Percentiles rank a stretch among this genome's conserved stretches.
These are phyloP conservation scores for Gracilariopsis chorda DNA, from an alignment of 23 red algal genomes.

Conservation along the genomic window DNA sequence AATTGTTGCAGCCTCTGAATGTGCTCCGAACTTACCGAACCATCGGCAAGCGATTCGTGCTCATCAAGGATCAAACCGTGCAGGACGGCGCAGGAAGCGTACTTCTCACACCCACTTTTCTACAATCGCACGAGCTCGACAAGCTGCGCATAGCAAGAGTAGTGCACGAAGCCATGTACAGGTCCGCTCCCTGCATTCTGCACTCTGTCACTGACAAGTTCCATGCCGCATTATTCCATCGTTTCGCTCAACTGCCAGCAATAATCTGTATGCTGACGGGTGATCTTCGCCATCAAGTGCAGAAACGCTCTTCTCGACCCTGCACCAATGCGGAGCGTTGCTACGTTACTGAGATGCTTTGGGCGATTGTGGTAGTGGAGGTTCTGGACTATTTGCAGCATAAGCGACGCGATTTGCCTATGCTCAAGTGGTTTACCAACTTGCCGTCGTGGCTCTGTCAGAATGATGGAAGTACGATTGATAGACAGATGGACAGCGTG, in stretches of 20 bases:
- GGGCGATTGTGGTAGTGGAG: conserved; percentile 28
- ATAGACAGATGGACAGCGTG: conserved; percentile 12
- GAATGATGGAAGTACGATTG: conserved; percentile 16
- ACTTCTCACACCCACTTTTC: conserved; percentile 1
- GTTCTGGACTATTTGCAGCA: conserved; percentile 33
- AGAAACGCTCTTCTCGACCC: conserved; percentile 3
- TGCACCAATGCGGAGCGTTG: conserved; percentile 2
- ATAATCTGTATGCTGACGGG: conserved; percentile 35
- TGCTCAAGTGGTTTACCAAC: conserved; percentile 11
- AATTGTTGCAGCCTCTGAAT: conserved; percentile 23
- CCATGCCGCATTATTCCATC: neutral
- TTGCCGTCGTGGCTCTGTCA: conserved; percentile 50
- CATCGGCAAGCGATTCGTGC: conserved; percentile 25
- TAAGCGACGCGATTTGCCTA: conserved; percentile 20
- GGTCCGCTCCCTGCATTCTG: conserved; percentile 27
- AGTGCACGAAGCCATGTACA: conserved; percentile 29
- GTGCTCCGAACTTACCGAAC: conserved; percentile 27
- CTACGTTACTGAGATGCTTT: conserved; percentile 33
- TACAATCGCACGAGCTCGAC: conserved; percentile 20
- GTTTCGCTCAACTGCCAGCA: conserved; percentile 16
- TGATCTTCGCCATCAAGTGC: conserved; percentile 3
- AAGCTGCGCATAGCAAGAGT: conserved; percentile 15
- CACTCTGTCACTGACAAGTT: conserved; percentile 13
- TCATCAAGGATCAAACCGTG: conserved; percentile 45
- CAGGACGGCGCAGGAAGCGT: conserved; percentile 29